phyloP scores from a whole-genome alignment of 2,329 filamentous ascomycete species.

The Colletotrichum euphorbiae region DNA sequence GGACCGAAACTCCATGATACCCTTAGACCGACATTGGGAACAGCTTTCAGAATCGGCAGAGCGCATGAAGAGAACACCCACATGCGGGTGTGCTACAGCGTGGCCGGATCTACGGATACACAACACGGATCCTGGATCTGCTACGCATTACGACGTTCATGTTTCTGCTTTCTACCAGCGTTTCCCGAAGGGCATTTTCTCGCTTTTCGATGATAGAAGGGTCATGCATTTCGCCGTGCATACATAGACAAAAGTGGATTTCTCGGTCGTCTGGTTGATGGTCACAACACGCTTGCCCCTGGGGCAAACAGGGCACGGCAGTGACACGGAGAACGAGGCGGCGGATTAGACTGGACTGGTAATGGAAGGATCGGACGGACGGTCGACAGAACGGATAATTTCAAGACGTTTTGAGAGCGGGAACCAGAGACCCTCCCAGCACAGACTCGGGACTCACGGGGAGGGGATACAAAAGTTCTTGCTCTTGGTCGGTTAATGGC shows the following conservation, averaged over 20 bases:
- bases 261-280: slow-evolving; percentile 67
- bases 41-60: slow-evolving; percentile 44
- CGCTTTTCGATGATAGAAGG: slow-evolving; percentile 52
- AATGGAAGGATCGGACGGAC: slow-evolving; percentile 40
- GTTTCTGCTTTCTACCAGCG: slow-evolving; percentile 52
- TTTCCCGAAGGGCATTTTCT: slow-evolving; percentile 50
- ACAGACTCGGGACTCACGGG: slow-evolving; percentile 51
- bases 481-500: slow-evolving; percentile 44
- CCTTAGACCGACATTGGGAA: slow-evolving; percentile 45
- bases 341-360: slow-evolving; percentile 42
- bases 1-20: slow-evolving; percentile 45
- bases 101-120: slow-evolving; percentile 39
- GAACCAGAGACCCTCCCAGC: slow-evolving; percentile 51
- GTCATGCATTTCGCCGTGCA: slow-evolving; percentile 52
- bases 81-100: slow-evolving; percentile 34
- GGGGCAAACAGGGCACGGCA: slow-evolving; percentile 43
- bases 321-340: slow-evolving; percentile 43
- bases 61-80: slow-evolving; percentile 40
- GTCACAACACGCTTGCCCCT: slow-evolving; percentile 43
- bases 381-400: slow-evolving; percentile 41
- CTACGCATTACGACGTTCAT: slow-evolving; percentile 45
- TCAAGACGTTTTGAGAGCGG: slow-evolving; percentile 47
- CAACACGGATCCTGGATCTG: slow-evolving; percentile 39
- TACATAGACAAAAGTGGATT: slow-evolving; percentile 75
- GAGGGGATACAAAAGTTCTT: slow-evolving; percentile 45